These are phyloP conservation scores for Bacidia gigantensis DNA, from an alignment of 495 filamentous ascomycete species.

Conservation along the genomic window DNA sequence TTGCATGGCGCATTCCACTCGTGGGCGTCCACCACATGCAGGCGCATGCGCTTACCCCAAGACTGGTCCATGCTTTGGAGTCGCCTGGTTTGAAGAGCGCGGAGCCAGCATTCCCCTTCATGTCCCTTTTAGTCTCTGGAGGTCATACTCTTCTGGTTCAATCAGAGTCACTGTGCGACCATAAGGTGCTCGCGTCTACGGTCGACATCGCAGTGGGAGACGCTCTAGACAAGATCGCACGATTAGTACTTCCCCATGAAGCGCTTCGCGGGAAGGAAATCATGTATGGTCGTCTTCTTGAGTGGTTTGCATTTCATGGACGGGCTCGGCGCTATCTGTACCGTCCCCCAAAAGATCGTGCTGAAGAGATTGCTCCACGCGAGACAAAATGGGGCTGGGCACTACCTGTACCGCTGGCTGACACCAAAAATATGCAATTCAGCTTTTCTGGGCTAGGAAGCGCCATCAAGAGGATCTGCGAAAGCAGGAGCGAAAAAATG, in stretches of 20 bases:
- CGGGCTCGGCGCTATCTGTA: constrained; percentile 41
- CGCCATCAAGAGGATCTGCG: constrained; percentile 35
- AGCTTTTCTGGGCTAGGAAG: constrained; percentile 53
- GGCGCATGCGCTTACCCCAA: constrained; percentile 79
- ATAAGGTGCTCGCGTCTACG: constrained; percentile 56
- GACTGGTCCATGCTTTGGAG: constrained; percentile 53
- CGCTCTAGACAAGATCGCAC: constrained; percentile 69
- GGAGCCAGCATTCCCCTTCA: constrained; percentile 55
- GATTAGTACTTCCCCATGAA: constrained; percentile 49
- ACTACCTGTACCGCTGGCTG: constrained; percentile 40
- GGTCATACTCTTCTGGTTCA: constrained; percentile 81
- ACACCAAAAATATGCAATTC: constrained; percentile 38
- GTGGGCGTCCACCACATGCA: constrained; percentile 94
- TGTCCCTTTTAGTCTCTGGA: constrained; percentile 81
- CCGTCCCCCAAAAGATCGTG: constrained; percentile 35
- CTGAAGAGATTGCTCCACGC: constrained; percentile 35
- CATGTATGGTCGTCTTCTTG: constrained; percentile 67
- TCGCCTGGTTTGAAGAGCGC: neutral
- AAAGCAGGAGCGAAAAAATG: constrained; percentile 15
- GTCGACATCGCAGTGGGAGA: constrained; percentile 72
- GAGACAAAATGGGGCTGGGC: constrained; percentile 41
- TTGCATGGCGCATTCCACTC: constrained; percentile 69
- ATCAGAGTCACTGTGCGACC: constrained; percentile 48
- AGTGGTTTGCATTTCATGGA: constrained; percentile 62
- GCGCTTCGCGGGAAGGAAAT: constrained; percentile 34